Evolutionary conservation across 2,329 filamentous ascomycete species (phyloP).

Genomic region (Aspergillus amoenus): DNA sequence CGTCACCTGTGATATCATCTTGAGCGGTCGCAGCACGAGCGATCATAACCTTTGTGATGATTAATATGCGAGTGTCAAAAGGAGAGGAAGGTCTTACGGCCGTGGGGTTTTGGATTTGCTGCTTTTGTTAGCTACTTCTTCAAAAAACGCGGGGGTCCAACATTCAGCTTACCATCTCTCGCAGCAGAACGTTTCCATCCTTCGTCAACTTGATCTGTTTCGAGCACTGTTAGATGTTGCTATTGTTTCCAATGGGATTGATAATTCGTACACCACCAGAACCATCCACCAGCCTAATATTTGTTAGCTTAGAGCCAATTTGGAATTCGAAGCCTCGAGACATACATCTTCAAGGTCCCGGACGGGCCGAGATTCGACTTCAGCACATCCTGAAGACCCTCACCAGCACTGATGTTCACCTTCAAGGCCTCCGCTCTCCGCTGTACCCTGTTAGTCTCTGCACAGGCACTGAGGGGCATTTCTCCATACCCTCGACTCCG

Average conservation of each 20-base stretch:
- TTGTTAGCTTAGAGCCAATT: constrained; percentile 26
- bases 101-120: constrained; percentile 97
- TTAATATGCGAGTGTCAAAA: constrained; percentile 21
- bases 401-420: constrained; percentile 96
- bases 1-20: constrained; percentile 97
- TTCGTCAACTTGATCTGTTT: constrained; percentile 95
- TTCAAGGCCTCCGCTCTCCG: constrained; percentile 93
- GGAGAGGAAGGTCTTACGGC: constrained; percentile 59
- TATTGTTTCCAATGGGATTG: constrained; percentile 6
- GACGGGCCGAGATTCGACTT: constrained; percentile 93
- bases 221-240: constrained; percentile 20
- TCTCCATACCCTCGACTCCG: constrained; percentile 82
- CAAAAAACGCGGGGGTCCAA: not conserved
- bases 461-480: constrained; percentile 31
- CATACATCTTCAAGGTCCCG: constrained; percentile 93
- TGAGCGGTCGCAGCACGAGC: constrained; percentile 87
- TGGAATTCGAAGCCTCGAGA: constrained; percentile 6
- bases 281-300: constrained; percentile 59
- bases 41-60: constrained; percentile 58
- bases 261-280: constrained; percentile 54
- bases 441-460: constrained; percentile 56
- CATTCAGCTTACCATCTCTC: constrained; percentile 58
- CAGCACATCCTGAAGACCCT: constrained; percentile 89
- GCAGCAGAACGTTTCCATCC: constrained; percentile 84
- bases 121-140: constrained; percentile 30